A percentile compares a stretch with the other conserved stretches of the same genome.
These are phyloP conservation scores for Rickenella mellea DNA, from an alignment of 768 basidiomycete species.

Conservation along the genomic window DNA sequence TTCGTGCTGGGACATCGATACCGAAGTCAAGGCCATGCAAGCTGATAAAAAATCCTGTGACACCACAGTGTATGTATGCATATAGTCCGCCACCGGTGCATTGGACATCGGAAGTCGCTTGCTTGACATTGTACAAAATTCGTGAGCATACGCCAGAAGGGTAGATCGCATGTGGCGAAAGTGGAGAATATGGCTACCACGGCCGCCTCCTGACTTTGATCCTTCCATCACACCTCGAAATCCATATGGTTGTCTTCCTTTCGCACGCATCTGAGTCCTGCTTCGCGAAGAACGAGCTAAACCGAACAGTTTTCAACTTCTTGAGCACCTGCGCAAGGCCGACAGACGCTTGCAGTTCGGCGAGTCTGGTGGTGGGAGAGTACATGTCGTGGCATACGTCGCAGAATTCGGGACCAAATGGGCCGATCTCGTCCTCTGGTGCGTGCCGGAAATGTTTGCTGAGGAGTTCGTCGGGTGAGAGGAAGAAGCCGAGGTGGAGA, in stretches of 20 bases:
- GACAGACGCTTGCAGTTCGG: conserved; percentile 10
- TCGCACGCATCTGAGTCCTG: conserved; percentile 7
- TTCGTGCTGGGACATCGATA: too few species aligned
- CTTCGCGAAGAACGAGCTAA: conserved; percentile 12
- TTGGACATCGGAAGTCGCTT: too few species aligned
- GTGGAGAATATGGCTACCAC: too few species aligned
- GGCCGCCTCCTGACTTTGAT: conserved; percentile 33
- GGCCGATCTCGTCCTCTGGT: conserved; percentile 22
- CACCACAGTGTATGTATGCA: too few species aligned
- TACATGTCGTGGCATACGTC: conserved; percentile 8
- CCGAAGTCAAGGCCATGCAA: too few species aligned
- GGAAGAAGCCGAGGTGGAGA: conserved; percentile 53
- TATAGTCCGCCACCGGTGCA: too few species aligned
- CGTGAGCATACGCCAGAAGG: too few species aligned
- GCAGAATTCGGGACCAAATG: conserved; percentile 10
- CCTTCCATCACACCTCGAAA: conserved; percentile 29
- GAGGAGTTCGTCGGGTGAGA: conserved; percentile 45
- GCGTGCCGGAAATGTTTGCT: conserved; percentile 29
- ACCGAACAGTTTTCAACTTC: conserved; percentile 9
- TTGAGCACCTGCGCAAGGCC: conserved; percentile 10
- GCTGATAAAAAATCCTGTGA: too few species aligned
- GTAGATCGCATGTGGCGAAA: too few species aligned
- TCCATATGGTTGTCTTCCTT: conserved; percentile 28
- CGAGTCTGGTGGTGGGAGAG: conserved; percentile 6
- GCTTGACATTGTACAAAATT: too few species aligned